Evolutionary conservation across 2,329 filamentous ascomycete genomes (phyloP), one percentile per base, ranked within the genome.

Genomic region (Sclerotinia sclerotiorum): DNA sequence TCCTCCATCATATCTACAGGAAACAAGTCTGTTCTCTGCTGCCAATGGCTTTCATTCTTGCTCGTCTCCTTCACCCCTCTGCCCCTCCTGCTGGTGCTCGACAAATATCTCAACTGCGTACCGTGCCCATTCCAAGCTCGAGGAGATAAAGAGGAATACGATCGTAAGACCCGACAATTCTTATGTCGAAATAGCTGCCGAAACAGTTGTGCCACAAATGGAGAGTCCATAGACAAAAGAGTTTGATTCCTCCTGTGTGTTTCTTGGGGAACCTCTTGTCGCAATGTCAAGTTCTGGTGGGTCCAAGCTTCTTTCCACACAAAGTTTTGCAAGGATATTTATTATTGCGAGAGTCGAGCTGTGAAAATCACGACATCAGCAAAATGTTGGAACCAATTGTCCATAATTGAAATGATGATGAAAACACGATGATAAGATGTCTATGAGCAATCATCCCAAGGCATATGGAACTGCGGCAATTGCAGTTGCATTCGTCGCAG

Each of bases 121-220:
- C 71, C 77, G 65, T 77, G 78, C 65, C 80, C 80, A 75, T 80
- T 75, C 55, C 79, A 81, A 68, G 70, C 73, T 63, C 73, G 72
- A 51, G 73, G 67, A 10, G 74, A 72, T 44, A 75, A 44, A 13
- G 72, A 65, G 17, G 75, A 72, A 81, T 77, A 77, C 66, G 79
- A 81, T 66, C 82, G 81, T 72, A 84, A 79, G 66, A 83, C 82
- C 76, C 85, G 84, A 77, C 89, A 90, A 62, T 87, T 84, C 60
- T 87, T 86, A 76, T 94, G 91, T 56, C 88, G 87, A 75, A 97
- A 96, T 54, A 98, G 87, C 82, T 93, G 91, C 75, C 91, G 88
- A 76, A 97, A 94, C 77, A 97, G 85, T 77, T 90, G 90, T 61
- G 87, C 87, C 73, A 93, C 84, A 71, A 92, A 82, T 69, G 90